phyloP scores from a whole-genome alignment of 305 asterid genomes.

The Solanum hybrid region DNA sequence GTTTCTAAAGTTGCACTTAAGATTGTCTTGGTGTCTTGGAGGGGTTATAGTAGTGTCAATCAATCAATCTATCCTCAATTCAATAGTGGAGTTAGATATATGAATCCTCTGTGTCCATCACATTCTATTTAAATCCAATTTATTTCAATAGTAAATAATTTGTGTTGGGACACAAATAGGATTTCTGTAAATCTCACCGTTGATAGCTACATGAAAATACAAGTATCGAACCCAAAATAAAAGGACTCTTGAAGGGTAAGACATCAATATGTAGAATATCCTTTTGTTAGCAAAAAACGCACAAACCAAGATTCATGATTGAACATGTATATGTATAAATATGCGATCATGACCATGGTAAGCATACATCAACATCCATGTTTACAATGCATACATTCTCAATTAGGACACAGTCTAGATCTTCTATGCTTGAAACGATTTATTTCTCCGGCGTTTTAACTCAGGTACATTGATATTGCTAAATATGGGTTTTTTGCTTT shows the following conservation, averaged over 20 bases:
- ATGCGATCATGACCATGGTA: not conserved
- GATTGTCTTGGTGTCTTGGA: not conserved
- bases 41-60: not conserved
- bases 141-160: not conserved
- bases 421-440: not conserved
- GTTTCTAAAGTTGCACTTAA: not conserved
- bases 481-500: slow-evolving; percentile 69
- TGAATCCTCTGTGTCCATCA: not conserved
- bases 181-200: not conserved
- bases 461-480: slow-evolving; percentile 89
- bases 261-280: not conserved
- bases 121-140: not conserved
- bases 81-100: not conserved
- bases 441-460: not conserved
- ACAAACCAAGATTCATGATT: not conserved
- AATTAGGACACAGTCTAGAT: not conserved
- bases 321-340: not conserved
- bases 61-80: not conserved
- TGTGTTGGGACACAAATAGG: not conserved
- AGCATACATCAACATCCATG: not conserved
- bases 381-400: not conserved
- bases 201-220: not conserved
- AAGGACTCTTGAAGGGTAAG: not conserved
- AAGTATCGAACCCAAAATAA: not conserved
- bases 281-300: not conserved